phyloP scores from a whole-genome alignment of 2,329 filamentous ascomycete genomes.

The Delphinella strobiligena region DNA sequence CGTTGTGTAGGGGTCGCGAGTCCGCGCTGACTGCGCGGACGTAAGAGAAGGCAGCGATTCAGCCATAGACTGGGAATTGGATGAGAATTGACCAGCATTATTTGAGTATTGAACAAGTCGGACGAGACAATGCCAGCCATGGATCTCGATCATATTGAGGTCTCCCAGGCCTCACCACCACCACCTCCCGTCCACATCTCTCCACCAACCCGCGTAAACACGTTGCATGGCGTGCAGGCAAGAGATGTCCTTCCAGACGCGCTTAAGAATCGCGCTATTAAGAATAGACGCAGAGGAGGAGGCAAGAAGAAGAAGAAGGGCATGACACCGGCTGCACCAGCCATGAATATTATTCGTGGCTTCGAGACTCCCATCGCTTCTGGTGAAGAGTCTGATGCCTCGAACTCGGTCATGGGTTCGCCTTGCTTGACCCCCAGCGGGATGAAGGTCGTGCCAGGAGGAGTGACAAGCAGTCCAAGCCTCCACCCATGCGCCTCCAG shows the following conservation, averaged over 20 bases:
- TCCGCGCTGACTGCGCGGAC: conserved; percentile 42
- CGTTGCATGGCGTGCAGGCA: conserved; percentile 11
- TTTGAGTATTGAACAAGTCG: conserved; percentile 11
- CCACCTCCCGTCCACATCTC: conserved; percentile 21
- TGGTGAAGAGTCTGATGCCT: conserved; percentile 44
- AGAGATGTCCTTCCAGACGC: conserved; percentile 16
- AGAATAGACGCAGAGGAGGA: conserved; percentile 25
- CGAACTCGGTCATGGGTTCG: conserved; percentile 21
- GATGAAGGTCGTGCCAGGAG: conserved; percentile 20
- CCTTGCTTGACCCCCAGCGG: conserved; percentile 22
- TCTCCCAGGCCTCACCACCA: conserved; percentile 15
- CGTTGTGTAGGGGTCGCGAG: conserved; percentile 18
- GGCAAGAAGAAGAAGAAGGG: conserved; percentile 23
- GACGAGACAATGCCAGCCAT: conserved; percentile 23
- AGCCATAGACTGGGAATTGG: background rate
- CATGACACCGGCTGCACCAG: conserved; percentile 25
- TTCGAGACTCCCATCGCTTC: conserved; percentile 40
- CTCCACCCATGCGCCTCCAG: conserved; percentile 23
- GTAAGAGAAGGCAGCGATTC: conserved; percentile 13
- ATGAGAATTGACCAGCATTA: conserved; percentile 16
- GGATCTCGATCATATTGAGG: conserved; percentile 19
- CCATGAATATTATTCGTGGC: conserved; percentile 31
- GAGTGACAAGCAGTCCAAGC: conserved; percentile 39
- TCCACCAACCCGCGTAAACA: conserved; percentile 15
- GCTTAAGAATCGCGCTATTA: conserved; percentile 22